Base-by-base conservation (phyloP, 2,329 filamentous ascomycete species). In the Colletotrichum sp. region DNA sequence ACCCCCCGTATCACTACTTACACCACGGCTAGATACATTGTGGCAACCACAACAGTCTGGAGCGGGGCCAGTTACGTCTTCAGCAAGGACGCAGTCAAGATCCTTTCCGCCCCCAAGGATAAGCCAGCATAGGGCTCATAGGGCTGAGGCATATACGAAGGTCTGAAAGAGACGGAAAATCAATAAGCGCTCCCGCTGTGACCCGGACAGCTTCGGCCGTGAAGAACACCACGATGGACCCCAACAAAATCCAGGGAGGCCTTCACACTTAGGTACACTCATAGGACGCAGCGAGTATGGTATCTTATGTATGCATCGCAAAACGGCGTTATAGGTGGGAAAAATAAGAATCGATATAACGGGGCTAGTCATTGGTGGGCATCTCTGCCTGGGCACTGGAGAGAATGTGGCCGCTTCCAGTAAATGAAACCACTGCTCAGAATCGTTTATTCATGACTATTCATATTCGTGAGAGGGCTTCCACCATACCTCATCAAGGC, bases 11-110 rank as follows among this genome's bases (percentile, higher is more conserved):
- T 12, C 12, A 13, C 12, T 68, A 80, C 88, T 80, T 81, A 85
- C 73, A 79, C 78, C 83, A 63, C 79, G 75, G 28, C 79, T 79
- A 96, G 95, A 82, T 96, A 95, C 80, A 85, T 98, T 16, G 96
- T 99, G 4, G 96, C 96, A 1, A 91, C 90, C 1, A 99, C 97
- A 6, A 99, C 97, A 0, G 86, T 98, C 7, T 99, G 96, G 95
- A 98, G 96, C 78, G 97, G 97, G 9, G 89, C 96, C 16, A 98
- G 96, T 84, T 99, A 99, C 83, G 89, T 98, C 8, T 98, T 94
- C 83, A 95, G 92, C 79, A 98, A 97, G 83, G 94, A 98, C 80
- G 96, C 96, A 0, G 96, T 99, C 36, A 98, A 94, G 84, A 98
- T 99, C 72, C 84, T 99, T 57, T 84, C 82, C 67, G 81, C 83